These are phyloP conservation scores for Fraxinus nigra DNA, from an alignment of 305 asterid genomes.

Conservation along the genomic window DNA sequence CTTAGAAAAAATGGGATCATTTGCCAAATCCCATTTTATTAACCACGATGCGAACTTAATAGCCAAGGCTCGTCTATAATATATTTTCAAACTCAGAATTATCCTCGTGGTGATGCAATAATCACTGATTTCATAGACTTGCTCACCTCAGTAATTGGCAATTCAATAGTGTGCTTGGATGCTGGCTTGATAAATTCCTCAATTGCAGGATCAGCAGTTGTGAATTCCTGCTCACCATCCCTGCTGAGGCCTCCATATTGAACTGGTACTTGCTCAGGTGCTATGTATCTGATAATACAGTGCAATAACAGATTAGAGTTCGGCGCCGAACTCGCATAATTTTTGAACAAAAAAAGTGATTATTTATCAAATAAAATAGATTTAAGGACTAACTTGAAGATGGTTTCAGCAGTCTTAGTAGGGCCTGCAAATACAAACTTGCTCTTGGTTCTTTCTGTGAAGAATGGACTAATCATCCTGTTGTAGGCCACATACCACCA, in stretches of 20 bases:
- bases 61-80: neutral
- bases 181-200: conserved; percentile 46
- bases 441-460: conserved; percentile 17
- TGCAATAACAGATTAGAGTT: neutral
- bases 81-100: too few relatives aligned
- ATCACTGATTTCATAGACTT: neutral
- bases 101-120: neutral
- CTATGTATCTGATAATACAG: conserved; percentile 34
- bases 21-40: neutral
- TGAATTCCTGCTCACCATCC: conserved; percentile 39
- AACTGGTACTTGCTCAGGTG: conserved; percentile 46
- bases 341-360: neutral
- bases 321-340: neutral
- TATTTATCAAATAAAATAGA: neutral
- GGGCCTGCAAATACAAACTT: conserved; percentile 45
- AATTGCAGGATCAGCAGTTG: conserved; percentile 30
- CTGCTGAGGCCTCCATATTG: conserved; percentile 50
- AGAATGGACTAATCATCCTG: conserved; percentile 9
- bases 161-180: conserved; percentile 36
- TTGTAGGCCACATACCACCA: neutral
- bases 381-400: conserved; percentile 33
- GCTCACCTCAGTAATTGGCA: conserved; percentile 42
- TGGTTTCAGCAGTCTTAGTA: conserved; percentile 34
- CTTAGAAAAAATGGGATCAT: neutral
- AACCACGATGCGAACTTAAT: neutral